Evolutionary conservation across 2,329 filamentous ascomycete species (phyloP).

Genomic region (Phyllosticta citriasiana): DNA sequence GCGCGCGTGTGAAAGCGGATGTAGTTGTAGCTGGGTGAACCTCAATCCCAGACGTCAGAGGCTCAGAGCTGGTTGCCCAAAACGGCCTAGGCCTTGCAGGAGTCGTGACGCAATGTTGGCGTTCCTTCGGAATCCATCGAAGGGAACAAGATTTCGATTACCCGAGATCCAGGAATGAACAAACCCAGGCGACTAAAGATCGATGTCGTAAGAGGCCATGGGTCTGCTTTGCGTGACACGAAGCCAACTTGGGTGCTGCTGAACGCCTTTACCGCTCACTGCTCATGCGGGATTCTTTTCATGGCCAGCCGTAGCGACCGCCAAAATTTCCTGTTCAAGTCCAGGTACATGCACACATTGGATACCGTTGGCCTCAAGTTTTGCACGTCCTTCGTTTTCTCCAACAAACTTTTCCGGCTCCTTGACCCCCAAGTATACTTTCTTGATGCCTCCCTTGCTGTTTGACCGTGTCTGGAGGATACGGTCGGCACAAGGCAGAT

Average conservation of each 20-base stretch:
- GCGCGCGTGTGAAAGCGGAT: neutral
- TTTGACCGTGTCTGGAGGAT: slow-evolving; percentile 47
- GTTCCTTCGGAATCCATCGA: neutral
- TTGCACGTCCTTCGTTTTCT: slow-evolving; percentile 63
- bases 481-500: slow-evolving; percentile 67
- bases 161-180: neutral
- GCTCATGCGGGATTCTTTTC: slow-evolving; percentile 17
- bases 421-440: slow-evolving; percentile 76
- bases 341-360: slow-evolving; percentile 63
- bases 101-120: slow-evolving; percentile 9
- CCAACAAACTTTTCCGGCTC: slow-evolving; percentile 88
- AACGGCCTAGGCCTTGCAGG: neutral
- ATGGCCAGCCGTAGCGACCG: slow-evolving; percentile 78
- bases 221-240: neutral
- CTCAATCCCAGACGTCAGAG: slow-evolving; percentile 1
- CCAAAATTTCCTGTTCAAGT: slow-evolving; percentile 69
- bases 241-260: neutral
- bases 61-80: slow-evolving; percentile 3
- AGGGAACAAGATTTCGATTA: neutral
- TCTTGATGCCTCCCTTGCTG: slow-evolving; percentile 55
- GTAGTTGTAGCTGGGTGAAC: neutral
- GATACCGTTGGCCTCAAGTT: slow-evolving; percentile 63
- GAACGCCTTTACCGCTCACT: neutral
- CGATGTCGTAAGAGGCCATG: neutral
- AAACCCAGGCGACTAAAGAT: neutral